Evolutionary conservation across 805 yeast genomes (phyloP).

Genomic region (Grigorovia yakushimaensis): DNA sequence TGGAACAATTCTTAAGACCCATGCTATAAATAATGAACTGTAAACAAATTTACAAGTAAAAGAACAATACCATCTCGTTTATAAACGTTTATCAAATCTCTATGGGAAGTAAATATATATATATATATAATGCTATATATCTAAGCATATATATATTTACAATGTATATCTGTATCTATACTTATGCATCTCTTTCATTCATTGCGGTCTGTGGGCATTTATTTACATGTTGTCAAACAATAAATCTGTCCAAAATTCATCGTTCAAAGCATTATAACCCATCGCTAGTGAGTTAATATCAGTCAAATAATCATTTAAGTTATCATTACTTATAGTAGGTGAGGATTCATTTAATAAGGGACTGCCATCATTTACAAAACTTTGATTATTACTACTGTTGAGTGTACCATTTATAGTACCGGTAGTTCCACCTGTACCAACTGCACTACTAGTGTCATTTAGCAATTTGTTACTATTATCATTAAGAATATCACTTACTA

Average conservation of each 20-base stretch:
- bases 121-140: no score
- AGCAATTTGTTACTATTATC: not conserved
- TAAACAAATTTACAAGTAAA: not conserved
- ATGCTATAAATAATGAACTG: slow-evolving; percentile 15
- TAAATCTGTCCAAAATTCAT: slow-evolving; percentile 62
- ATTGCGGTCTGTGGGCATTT: no score
- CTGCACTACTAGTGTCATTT: not conserved
- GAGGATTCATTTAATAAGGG: slow-evolving; percentile 16
- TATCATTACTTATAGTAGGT: slow-evolving; percentile 33
- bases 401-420: no score
- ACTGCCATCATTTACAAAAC: not conserved
- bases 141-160: not conserved
- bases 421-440: not conserved
- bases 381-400: not conserved
- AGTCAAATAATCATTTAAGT: slow-evolving; percentile 22
- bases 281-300: slow-evolving; percentile 34
- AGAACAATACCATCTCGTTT: no score
- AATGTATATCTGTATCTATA: no score
- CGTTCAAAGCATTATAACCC: slow-evolving; percentile 48
- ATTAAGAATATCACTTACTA: not conserved
- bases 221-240: slow-evolving; percentile 13
- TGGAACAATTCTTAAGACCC: slow-evolving; percentile 26
- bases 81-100: no score
- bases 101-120: no score
- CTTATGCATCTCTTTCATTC: not conserved